phyloP scores from a whole-genome alignment of 1,284 basidiomycete species.

The Sanghuangporus baumii region DNA sequence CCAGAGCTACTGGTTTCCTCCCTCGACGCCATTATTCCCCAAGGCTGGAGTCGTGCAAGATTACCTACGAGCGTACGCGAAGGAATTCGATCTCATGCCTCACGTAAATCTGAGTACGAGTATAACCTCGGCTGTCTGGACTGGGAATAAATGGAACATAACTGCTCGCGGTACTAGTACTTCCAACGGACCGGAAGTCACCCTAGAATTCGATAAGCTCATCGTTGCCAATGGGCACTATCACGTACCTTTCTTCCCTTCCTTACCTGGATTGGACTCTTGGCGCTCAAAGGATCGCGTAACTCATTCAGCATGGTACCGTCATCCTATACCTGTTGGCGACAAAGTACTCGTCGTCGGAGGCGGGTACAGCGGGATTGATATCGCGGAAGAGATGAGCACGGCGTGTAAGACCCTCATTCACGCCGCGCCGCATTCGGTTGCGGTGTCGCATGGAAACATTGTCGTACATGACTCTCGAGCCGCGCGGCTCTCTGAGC shows the following conservation, averaged over 20 bases:
- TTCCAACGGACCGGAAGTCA: conserved; percentile 1
- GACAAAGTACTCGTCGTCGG: conserved; percentile 62
- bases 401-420: conserved; percentile 41
- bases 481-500: conserved; percentile 36
- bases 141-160: conserved; percentile 45
- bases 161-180: conserved; percentile 31
- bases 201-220: conserved; percentile 47
- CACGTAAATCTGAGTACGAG: conserved; percentile 50
- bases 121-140: conserved; percentile 43
- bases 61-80: conserved; percentile 58
- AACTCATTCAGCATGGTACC: conserved; percentile 62
- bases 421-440: conserved; percentile 40
- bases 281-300: conserved; percentile 52
- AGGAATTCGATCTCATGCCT: conserved; percentile 47
- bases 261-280: conserved; percentile 46
- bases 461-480: conserved; percentile 38
- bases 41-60: conserved; percentile 46
- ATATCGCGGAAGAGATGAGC: conserved; percentile 56
- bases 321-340: conserved; percentile 42
- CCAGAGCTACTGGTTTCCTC: conserved; percentile 56
- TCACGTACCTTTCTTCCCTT: conserved; percentile 52
- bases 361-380: conserved; percentile 61
- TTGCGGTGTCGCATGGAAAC: conserved; percentile 29
- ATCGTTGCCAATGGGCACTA: conserved; percentile 74
- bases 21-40: conserved; percentile 65